A percentile compares a stretch with the other conserved stretches of the same genome.
Conservation (phyloP, 1,284 basidiomycete genomes). For the Melampsora larici-populina region DNA sequence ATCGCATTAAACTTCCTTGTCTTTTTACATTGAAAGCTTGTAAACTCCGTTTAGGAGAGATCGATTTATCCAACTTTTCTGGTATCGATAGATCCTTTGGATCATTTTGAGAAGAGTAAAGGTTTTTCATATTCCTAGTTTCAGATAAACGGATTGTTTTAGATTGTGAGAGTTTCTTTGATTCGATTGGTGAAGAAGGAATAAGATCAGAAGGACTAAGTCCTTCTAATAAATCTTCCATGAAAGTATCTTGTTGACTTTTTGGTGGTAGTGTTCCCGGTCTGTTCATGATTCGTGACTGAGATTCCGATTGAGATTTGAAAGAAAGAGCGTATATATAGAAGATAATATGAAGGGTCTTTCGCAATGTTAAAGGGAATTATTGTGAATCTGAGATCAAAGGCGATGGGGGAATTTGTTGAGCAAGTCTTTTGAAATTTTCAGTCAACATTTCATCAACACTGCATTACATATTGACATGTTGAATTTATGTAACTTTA, state of each 20-base stretch:
- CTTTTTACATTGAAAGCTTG: background rate
- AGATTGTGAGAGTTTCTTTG: background rate
- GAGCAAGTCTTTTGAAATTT: too few species aligned
- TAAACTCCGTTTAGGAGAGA: background rate
- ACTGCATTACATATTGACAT: too few species aligned
- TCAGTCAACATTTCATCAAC: too few species aligned
- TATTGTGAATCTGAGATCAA: too few species aligned
- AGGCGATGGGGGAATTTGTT: too few species aligned
- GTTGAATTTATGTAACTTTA: too few species aligned
- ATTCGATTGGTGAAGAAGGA: background rate
- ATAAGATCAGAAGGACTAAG: background rate
- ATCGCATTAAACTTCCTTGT: constrained; percentile 4
- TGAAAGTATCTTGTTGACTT: background rate
- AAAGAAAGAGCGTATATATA: too few species aligned
- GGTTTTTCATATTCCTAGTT: background rate
- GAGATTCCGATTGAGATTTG: too few species aligned
- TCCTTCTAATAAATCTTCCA: background rate
- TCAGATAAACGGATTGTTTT: background rate
- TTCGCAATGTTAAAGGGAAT: too few species aligned
- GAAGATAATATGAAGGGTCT: too few species aligned
- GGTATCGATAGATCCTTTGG: background rate
- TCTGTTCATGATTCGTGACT: background rate
- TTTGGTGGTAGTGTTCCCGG: background rate
- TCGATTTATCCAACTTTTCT: background rate
- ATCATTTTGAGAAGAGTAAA: background rate